Evolutionary conservation across 768 basidiomycete genomes (phyloP), one percentile per base, ranked within the genome.

Genomic region (Hericium erinaceus): DNA sequence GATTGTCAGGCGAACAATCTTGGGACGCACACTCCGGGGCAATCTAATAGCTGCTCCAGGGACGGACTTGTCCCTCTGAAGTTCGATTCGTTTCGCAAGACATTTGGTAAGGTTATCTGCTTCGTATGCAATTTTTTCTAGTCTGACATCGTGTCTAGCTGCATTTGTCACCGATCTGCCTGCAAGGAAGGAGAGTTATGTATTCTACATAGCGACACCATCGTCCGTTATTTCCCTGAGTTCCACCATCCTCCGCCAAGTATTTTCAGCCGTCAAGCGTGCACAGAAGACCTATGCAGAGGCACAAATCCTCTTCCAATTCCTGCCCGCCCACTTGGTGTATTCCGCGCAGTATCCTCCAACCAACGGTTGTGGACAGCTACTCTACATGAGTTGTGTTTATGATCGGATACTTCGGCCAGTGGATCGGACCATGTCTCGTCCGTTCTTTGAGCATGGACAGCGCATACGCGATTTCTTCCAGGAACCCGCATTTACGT

Each of bases 151-250:
- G 55, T 39, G 22, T 22, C 49, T 39, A 87, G 85, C 72, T 16
- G 71, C 77, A 22, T 81, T 87, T 58, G 70, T 81, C 10, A 60
- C 76, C 20, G 72, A 68, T 55, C 67, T 85, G 20, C 65, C 76
- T 6, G 58, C 69, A 22, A 64, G 71, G 4, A 62, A 69, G 39
- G 63, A 72, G 3, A 76, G 77, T 56, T 66, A 85, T 39, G 77
- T 91, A 24, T 76, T 93, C 64, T 89, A 90, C 66, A 73, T 92
- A 46, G 76, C 85, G 39, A 75, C 82, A 3, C 89, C 89, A 0
- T 68, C 80, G 13, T 70, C 77, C 24, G 72, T 79, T 28, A 80
- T 89, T 72, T 80, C 82, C 0, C 74, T 89, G 3, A 73, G 81
- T 10, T 91, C 87, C 0, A 79, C 81, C 13, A 67, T 79, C 18